Evolutionary conservation across 1,284 basidiomycete species (phyloP), one percentile per base, ranked within the genome.

Genomic region (Albatrellus sp.): DNA sequence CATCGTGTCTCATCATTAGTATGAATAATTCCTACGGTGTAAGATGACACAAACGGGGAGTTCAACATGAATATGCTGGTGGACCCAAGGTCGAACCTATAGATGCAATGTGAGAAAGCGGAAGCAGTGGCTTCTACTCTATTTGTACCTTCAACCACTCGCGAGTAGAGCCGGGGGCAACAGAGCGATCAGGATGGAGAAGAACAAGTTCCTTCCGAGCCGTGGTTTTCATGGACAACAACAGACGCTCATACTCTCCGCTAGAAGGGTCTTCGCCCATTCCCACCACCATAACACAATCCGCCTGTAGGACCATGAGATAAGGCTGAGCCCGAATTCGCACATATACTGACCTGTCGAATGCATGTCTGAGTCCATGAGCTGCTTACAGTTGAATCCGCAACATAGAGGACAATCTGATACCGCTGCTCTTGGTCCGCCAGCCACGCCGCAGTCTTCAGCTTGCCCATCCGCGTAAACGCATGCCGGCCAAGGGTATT

Each of bases 291-390:
- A 99, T 82, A 14, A 98, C 86, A 57, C 85, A 92, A 65, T 98
- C 94, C 11, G 96, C 96, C 78, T 92, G 59, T 46, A 36, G 20
- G n/a, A 41, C 35, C 34, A 40, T 32, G 36, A 12, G 42, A 7
- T 17, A 11, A 28, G 13, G 13, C 11, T 14, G 24, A 24, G 24
- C 7, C 24, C 24, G 24, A 24, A 24, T 4, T 24, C 7, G 24
- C 7, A 7, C 24, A 42, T 20, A 2, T 28, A 50, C 72, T 46
- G 52, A 86, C 85, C 70, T 94, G 91, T 20, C 90, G 77, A 50
- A 97, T 92, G 57, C 91, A 96, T 1, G 91, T 97, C 62, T 93
- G 82, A n/a, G 92, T 96, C 92, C 93, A 97, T 16, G 89, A 83
- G 50, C 87, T 91, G 44, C 80, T 86, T 17, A 92, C 90, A 0